Percentiles rank a stretch among this genome's conserved stretches.
Conservation (phyloP, 192 early-diverging fungal genomes). For the Coemansia sp. region DNA sequence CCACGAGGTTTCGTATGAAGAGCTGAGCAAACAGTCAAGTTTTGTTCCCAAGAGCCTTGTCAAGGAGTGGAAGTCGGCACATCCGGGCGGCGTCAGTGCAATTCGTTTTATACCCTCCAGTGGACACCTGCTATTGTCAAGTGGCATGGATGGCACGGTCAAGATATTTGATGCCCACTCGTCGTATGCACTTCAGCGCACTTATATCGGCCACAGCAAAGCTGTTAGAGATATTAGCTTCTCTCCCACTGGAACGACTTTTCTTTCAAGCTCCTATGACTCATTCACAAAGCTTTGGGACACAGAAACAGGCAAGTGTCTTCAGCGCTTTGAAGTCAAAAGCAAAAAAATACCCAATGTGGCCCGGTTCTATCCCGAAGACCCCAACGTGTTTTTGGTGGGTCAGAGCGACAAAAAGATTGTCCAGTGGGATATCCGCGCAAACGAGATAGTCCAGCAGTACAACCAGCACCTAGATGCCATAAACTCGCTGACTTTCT, state of each 20-base stretch:
- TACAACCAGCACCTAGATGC: conserved; percentile 97
- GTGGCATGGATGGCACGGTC: conserved; percentile 91
- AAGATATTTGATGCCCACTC: conserved; percentile 98
- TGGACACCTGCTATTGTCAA: conserved; percentile 87
- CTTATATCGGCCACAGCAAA: conserved; percentile 89
- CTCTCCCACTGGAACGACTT: conserved; percentile 77
- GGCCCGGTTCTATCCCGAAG: conserved; percentile 88
- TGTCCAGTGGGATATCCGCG: conserved; percentile 75
- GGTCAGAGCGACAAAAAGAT: conserved; percentile 95
- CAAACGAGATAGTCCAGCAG: conserved; percentile 84
- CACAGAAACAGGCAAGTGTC: conserved; percentile 93
- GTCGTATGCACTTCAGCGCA: conserved; percentile 79
- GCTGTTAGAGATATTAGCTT: conserved; percentile 91
- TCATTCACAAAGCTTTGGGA: conserved; percentile 96
- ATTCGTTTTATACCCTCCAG: conserved; percentile 88
- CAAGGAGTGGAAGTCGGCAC: conserved; percentile 88
- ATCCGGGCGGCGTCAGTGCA: conserved; percentile 85
- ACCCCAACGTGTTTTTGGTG: conserved; percentile 85
- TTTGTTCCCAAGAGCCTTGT: conserved; percentile 84
- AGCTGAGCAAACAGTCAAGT: conserved; percentile 71
- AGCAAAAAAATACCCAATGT: conserved; percentile 78
- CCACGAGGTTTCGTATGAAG: conserved; percentile 46
- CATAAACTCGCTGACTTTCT: conserved; percentile 96
- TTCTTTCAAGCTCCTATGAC: conserved; percentile 89
- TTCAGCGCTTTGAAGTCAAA: conserved; percentile 63